Base-by-base conservation (phyloP, 2,329 filamentous ascomycete genomes). In the Diaporthe capsici region DNA sequence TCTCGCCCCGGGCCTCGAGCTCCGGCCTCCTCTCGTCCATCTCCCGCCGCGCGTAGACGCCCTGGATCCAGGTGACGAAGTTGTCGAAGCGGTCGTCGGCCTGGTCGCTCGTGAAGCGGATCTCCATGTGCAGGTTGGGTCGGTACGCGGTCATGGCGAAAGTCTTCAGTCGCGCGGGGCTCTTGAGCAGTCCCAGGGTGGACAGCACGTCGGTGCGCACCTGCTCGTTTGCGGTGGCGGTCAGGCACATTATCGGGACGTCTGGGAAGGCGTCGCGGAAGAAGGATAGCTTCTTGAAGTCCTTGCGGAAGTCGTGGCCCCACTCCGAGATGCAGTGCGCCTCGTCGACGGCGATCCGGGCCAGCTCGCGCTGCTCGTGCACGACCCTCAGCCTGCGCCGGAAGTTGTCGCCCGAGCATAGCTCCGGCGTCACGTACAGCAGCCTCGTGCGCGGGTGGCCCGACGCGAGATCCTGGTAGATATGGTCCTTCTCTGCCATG, bases 271-370 rank as follows among this genome's bases (percentile, higher is more conserved):
- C 92, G 67, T 91, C 89, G 79, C 94, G 93, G 86, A 98, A 97
- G 92, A 95, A 98, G 2, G 91, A 93, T 9, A 98, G 89, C 28
- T 93, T 91, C 81, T 97, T 95, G 84, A 98, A 98, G 75, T 95
- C 94, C 49, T 93, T 94, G n/a, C 96, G 93, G 82, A 98, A 98
- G 83, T 98, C 96, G 83, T 98, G 96, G 2, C 96, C 96, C 96
- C 96, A 98, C 92, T 98, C 96, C 34, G 95, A 98, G 79, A 98
- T 98, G 83, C 96, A 98, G 83, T 98, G 96, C 2, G 96, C 96
- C 85, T 98, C 96, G 81, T 98, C 96, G 75, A 98, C 92, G 65
- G 94, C 96, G 78, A 98, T 91, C 20, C 96, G 92, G 13, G 94
- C 93, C n/a, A 98, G 90, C 84, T 98, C 95, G 75, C 91, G 90